Conservation (phyloP, 345 rosid genomes). For the Brassica carinata region DNA sequence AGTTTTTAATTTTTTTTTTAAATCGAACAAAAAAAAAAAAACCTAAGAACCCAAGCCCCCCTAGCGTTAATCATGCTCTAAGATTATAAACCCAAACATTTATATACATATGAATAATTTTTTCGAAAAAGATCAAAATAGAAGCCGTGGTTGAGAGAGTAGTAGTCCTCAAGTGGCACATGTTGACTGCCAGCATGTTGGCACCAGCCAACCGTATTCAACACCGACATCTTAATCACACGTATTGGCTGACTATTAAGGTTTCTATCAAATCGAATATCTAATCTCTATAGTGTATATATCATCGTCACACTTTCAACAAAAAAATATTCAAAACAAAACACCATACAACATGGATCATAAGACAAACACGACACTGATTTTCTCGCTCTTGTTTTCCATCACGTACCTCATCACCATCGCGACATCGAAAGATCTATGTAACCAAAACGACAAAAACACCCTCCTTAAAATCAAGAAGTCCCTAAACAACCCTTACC, state of each 20-base stretch:
- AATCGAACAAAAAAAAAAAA: too few species aligned
- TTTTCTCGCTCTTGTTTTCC: slow-evolving; percentile 28
- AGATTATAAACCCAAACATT: not conserved
- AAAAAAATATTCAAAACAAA: not conserved
- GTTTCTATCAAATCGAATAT: slow-evolving; percentile 9
- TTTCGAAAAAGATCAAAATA: not conserved
- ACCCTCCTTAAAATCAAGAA: slow-evolving; percentile 60
- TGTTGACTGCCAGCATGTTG: not conserved
- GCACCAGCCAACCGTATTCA: not conserved
- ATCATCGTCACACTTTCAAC: not conserved
- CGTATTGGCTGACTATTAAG: slow-evolving; percentile 1
- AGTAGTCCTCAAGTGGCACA: not conserved
- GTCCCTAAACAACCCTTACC: slow-evolving; percentile 59
- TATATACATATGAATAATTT: not conserved
- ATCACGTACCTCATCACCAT: slow-evolving; percentile 31
- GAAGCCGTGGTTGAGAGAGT: not conserved
- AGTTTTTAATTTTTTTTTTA: too few species aligned
- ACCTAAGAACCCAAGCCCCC: too few species aligned
- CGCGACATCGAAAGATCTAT: slow-evolving; percentile 46
- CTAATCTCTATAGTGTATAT: not conserved
- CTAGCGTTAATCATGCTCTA: too few species aligned
- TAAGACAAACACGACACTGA: slow-evolving; percentile 22
- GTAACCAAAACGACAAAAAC: slow-evolving; percentile 62
- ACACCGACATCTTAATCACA: slow-evolving; percentile 10
- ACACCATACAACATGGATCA: slow-evolving; percentile 1